Evolutionary conservation across 2,329 filamentous ascomycete species (phyloP).

Genomic region (Microdochium nivale): DNA sequence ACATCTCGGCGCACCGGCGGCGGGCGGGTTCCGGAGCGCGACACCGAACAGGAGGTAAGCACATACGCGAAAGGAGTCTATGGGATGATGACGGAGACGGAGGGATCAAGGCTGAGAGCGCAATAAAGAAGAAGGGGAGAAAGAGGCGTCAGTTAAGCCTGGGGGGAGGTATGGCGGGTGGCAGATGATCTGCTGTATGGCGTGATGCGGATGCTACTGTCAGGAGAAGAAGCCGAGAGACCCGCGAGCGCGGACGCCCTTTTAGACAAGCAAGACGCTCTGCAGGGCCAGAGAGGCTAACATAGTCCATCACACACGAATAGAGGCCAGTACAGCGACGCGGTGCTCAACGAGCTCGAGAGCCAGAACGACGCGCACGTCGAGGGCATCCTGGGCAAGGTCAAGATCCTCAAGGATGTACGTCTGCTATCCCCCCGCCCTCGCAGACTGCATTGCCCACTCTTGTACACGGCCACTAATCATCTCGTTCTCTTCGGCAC

Average conservation of each 20-base stretch:
- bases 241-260: background rate
- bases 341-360: constrained; percentile 86
- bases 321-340: constrained; percentile 86
- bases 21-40: constrained; percentile 48
- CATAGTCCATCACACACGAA: background rate
- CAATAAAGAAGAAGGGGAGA: no score
- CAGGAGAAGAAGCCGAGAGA: background rate
- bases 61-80: background rate
- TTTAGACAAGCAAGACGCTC: background rate
- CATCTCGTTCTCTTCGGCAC: background rate
- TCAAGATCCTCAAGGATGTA: constrained; percentile 82
- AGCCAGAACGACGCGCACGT: constrained; percentile 90
- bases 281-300: background rate
- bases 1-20: constrained; percentile 12
- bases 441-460: no score
- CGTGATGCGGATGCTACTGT: no score
- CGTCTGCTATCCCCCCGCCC: constrained; percentile 19
- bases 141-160: no score
- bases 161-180: no score
- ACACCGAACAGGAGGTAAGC: constrained; percentile 61
- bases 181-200: no score
- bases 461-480: no score
- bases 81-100: background rate
- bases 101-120: background rate
- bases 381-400: constrained; percentile 84